A percentile compares a stretch with the other conserved stretches of the same genome.
Conservation (phyloP, 169 alveolate genomes). For the Toxoplasma gondii region DNA sequence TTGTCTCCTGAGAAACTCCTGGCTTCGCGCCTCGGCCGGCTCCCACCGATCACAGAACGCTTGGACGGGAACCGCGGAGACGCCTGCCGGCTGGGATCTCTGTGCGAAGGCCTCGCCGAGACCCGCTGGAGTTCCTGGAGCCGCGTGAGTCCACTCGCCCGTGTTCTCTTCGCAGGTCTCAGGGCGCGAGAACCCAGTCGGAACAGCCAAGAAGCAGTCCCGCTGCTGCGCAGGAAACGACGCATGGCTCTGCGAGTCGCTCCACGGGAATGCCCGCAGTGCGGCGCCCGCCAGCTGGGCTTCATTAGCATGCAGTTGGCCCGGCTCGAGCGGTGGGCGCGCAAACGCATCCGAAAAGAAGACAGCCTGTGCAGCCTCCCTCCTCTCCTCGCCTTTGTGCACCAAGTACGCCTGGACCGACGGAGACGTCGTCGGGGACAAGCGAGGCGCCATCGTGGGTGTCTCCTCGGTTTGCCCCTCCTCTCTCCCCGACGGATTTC, state of each 20-base stretch:
- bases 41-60: too few relatives aligned
- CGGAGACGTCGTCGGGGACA: background rate
- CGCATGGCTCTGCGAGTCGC: background rate
- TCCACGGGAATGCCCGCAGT: background rate
- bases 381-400: background rate
- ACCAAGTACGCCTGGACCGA: background rate
- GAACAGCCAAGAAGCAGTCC: background rate
- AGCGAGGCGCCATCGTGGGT: background rate
- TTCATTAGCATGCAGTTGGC: too few relatives aligned
- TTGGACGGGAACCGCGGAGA: too few relatives aligned
- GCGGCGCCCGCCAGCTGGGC: too few relatives aligned
- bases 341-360: background rate
- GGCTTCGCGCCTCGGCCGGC: too few relatives aligned
- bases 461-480: background rate
- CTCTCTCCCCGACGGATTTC: background rate
- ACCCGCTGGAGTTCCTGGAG: too few relatives aligned
- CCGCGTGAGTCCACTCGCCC: background rate
- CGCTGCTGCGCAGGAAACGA: background rate
- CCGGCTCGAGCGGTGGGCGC: too few relatives aligned
- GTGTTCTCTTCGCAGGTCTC: background rate
- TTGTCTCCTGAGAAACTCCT: too few relatives aligned
- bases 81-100: too few relatives aligned
- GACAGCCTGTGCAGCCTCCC: background rate
- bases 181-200: background rate
- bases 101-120: too few relatives aligned